phyloP scores from a whole-genome alignment of 805 yeast genomes.

The Kodamaea hsintzibuensis region DNA sequence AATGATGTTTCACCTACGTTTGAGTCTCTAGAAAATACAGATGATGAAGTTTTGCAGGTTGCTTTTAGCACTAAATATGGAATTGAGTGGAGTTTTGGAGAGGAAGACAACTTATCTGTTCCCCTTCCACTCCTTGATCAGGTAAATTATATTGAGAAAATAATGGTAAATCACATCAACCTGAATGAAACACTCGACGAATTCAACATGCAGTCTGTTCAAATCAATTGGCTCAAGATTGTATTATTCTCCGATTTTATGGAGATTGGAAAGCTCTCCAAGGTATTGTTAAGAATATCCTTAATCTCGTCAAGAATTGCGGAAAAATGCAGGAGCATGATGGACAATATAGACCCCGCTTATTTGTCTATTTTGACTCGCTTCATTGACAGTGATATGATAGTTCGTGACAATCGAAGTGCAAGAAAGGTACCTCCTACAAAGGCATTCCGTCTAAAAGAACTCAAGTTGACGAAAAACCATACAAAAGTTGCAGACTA shows the following conservation, averaged over 20 bases:
- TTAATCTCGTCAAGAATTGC: conserved; percentile 22
- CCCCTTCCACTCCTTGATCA: conserved; percentile 8
- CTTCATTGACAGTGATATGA: neutral
- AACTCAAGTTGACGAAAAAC: neutral
- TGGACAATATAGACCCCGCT: neutral
- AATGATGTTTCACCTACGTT: neutral
- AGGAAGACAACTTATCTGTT: conserved; percentile 7
- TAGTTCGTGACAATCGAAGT: neutral
- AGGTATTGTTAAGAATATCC: conserved; percentile 20
- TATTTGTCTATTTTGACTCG: neutral
- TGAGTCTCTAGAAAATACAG: neutral
- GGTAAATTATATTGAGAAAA: conserved; percentile 4
- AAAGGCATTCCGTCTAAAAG: neutral
- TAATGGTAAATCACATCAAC: conserved; percentile 4
- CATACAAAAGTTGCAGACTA: neutral
- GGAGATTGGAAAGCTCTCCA: conserved; percentile 19
- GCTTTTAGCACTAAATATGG: conserved; percentile 4
- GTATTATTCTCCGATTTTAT: conserved; percentile 16
- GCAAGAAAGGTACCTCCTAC: neutral
- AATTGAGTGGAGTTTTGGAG: conserved; percentile 7
- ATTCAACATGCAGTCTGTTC: neutral
- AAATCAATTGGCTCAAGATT: conserved; percentile 16
- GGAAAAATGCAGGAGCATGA: conserved; percentile 14
- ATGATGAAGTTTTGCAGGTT: neutral
- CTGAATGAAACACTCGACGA: neutral